Percentiles rank a stretch among this genome's conserved stretches.
These are phyloP conservation scores for Hymenoscyphus fraxineus DNA, from an alignment of 2,329 filamentous ascomycete genomes.

Conservation along the genomic window DNA sequence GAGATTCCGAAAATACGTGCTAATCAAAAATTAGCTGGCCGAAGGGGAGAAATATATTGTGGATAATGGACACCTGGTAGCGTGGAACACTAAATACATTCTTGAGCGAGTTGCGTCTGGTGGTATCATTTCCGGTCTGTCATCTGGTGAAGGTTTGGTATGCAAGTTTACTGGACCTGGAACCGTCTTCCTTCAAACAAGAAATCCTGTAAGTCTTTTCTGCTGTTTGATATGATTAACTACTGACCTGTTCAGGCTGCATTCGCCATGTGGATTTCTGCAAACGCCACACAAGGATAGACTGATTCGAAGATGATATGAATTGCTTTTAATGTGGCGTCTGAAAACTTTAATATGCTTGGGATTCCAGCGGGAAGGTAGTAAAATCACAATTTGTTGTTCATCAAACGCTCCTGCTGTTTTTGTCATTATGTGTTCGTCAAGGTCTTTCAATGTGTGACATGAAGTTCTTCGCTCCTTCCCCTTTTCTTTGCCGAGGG, in stretches of 20 bases:
- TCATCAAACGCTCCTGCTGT: not conserved
- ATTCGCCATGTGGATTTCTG: constrained; percentile 31
- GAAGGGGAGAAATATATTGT: constrained; percentile 85
- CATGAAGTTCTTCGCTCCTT: not conserved
- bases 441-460: constrained; percentile 3
- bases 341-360: not conserved
- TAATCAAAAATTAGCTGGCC: constrained; percentile 38
- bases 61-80: constrained; percentile 89
- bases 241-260: constrained; percentile 21
- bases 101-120: constrained; percentile 88
- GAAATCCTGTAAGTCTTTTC: constrained; percentile 63
- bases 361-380: not conserved
- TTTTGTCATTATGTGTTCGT: not conserved
- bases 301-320: not conserved
- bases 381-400: not conserved
- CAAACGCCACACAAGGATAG: constrained; percentile 24
- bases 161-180: constrained; percentile 94
- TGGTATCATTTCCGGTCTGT: constrained; percentile 83
- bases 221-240: not conserved
- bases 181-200: constrained; percentile 87
- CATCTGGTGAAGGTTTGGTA: constrained; percentile 80
- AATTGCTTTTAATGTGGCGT: not conserved
- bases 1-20: not conserved
- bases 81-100: constrained; percentile 94
- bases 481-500: constrained; percentile 1